Evolutionary conservation across 306 rosid species (phyloP).

Genomic region (Vigna reflexopilosa): DNA sequence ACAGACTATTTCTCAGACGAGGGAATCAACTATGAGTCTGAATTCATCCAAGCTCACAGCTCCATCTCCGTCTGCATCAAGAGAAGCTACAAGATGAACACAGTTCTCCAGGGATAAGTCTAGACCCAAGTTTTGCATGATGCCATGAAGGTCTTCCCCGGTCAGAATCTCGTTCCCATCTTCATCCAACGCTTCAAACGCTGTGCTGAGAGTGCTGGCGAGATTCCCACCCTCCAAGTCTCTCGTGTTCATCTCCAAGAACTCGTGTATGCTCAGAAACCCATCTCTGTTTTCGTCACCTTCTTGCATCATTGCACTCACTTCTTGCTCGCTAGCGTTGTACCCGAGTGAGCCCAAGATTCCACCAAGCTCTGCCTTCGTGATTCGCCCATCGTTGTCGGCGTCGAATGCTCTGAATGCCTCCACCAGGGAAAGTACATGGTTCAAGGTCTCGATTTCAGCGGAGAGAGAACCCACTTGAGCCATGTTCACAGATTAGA

Average conservation of each 20-base stretch:
- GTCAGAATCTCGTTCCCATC: constrained; percentile 60
- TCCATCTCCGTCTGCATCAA: constrained; percentile 81
- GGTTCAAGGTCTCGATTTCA: constrained; percentile 64
- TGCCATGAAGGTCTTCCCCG: constrained; percentile 63
- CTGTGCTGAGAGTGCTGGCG: constrained; percentile 45
- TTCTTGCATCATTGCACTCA: constrained; percentile 65
- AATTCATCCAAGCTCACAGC: constrained; percentile 68
- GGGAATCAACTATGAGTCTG: constrained; percentile 58
- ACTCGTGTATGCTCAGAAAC: constrained; percentile 53
- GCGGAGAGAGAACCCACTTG: constrained; percentile 52
- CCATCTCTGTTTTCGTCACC: constrained; percentile 76
- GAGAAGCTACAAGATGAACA: constrained; percentile 59
- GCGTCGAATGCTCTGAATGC: constrained; percentile 73
- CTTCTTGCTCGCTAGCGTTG: constrained; percentile 60
- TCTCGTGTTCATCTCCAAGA: constrained; percentile 55
- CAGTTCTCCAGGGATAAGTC: constrained; percentile 59
- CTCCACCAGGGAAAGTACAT: constrained; percentile 58
- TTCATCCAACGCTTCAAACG: constrained; percentile 56
- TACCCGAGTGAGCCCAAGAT: constrained; percentile 72
- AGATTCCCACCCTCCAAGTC: constrained; percentile 58
- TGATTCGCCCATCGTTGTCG: constrained; percentile 70
- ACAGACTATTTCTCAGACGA: constrained; percentile 39
- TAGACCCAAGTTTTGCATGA: constrained; percentile 50
- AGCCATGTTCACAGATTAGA: constrained; percentile 44
- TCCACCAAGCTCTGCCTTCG: constrained; percentile 65